Conservation (phyloP, 306 rosid genomes). For the Ormosia semicastrata region DNA sequence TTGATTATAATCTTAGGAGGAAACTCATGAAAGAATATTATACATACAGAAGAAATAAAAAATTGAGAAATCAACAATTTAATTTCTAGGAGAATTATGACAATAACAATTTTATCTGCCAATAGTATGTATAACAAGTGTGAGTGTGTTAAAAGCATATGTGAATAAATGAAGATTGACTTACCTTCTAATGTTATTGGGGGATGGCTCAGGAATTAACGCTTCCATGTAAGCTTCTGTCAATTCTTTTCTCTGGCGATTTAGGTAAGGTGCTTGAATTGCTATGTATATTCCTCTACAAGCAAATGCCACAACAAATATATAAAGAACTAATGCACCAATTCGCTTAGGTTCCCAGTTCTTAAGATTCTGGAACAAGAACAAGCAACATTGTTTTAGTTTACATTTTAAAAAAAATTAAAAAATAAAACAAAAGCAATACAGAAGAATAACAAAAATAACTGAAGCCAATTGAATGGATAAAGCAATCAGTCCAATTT, state of each 20-base stretch:
- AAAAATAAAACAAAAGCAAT: not conserved
- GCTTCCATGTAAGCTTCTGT: constrained; percentile 97
- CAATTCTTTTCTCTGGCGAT: constrained; percentile 60
- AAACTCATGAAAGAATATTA: not conserved
- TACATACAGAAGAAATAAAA: not conserved
- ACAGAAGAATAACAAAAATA: not conserved
- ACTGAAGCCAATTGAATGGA: not conserved
- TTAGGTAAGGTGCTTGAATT: constrained; percentile 58
- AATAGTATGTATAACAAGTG: not conserved
- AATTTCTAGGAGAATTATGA: not conserved
- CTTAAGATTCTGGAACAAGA: constrained; percentile 60
- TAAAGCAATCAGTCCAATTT: constrained; percentile 9
- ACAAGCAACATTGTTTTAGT: constrained; percentile 22
- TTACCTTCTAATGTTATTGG: constrained; percentile 69
- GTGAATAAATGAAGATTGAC: constrained; percentile 10
- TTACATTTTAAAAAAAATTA: not conserved
- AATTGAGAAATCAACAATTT: not conserved
- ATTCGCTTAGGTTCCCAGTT: constrained; percentile 78
- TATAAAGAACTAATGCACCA: constrained; percentile 65
- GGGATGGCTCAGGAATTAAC: constrained; percentile 89
- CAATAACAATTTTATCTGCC: constrained; percentile 17
- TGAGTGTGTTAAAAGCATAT: not conserved
- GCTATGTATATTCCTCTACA: constrained; percentile 63
- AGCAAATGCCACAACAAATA: constrained; percentile 51
- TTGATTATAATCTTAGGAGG: not conserved